Percentiles rank a stretch among this genome's conserved stretches.
Conservation (phyloP, 768 basidiomycete species). For the Podaxis pistillaris region DNA sequence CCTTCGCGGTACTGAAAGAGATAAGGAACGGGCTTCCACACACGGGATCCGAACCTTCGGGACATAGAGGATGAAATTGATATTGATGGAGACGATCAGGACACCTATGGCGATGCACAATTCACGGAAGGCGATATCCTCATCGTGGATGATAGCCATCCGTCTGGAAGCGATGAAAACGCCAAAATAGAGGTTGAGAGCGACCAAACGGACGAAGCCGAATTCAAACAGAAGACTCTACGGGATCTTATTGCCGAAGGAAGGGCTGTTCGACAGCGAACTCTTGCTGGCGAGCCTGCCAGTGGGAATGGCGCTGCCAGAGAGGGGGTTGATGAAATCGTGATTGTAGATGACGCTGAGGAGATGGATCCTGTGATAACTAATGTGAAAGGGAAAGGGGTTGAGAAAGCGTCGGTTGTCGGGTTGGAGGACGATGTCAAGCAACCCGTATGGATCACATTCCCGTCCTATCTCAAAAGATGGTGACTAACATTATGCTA, state of each 20-base stretch:
- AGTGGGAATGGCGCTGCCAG: conserved; percentile 22
- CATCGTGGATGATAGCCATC: conserved; percentile 25
- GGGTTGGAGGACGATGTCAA: conserved; percentile 65
- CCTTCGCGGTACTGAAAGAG: neutral
- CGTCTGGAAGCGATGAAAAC: conserved; percentile 32
- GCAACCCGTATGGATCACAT: conserved; percentile 43
- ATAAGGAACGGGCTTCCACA: conserved; percentile 70
- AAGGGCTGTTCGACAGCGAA: conserved; percentile 32
- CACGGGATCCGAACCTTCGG: conserved; percentile 50
- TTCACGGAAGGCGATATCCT: conserved; percentile 76
- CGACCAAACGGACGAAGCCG: conserved; percentile 32
- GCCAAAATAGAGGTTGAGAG: conserved; percentile 43
- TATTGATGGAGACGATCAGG: conserved; percentile 74
- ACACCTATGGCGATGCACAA: conserved; percentile 64
- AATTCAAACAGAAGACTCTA: conserved; percentile 36
- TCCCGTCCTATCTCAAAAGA: neutral
- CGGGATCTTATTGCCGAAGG: conserved; percentile 55
- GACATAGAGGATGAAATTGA: conserved; percentile 83
- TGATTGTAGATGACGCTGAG: conserved; percentile 42
- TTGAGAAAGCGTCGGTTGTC: conserved; percentile 44
- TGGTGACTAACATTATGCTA: conserved; percentile 18
- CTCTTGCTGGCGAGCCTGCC: conserved; percentile 16
- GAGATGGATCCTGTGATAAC: conserved; percentile 48
- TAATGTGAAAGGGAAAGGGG: conserved; percentile 45
- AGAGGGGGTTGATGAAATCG: conserved; percentile 36